These are phyloP conservation scores for Pythium plurisporium DNA, from an alignment of 352 stramenopile genomes.

Conservation along the genomic window DNA sequence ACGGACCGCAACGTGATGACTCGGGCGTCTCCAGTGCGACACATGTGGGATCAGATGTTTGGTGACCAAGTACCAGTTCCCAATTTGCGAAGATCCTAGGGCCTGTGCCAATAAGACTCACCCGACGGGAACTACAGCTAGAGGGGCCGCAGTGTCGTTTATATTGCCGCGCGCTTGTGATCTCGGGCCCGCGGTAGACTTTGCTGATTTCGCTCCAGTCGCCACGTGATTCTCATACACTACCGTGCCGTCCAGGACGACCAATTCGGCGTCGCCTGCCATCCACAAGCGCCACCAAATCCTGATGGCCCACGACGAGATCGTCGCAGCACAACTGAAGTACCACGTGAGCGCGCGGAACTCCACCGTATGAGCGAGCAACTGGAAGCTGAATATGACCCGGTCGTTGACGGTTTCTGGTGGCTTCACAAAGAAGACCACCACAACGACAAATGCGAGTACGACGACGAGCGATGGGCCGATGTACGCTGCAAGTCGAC, in stretches of 20 bases:
- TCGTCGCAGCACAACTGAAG: background rate
- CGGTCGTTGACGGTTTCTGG: background rate
- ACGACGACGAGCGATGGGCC: background rate
- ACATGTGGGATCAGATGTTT: too few relatives aligned
- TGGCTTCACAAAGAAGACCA: background rate
- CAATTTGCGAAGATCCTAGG: too few relatives aligned
- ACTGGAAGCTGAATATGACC: background rate
- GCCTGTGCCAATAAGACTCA: too few relatives aligned
- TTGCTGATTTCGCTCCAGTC: background rate
- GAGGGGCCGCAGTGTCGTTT: too few relatives aligned
- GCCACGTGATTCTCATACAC: background rate
- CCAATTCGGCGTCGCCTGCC: background rate
- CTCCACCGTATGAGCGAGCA: background rate
- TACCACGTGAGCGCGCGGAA: background rate
- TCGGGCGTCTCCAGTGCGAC: too few relatives aligned
- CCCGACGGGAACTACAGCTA: too few relatives aligned
- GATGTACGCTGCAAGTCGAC: background rate
- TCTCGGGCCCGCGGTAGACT: too few relatives aligned
- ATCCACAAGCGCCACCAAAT: conserved; percentile 6
- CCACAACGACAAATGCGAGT: background rate
- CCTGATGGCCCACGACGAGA: background rate
- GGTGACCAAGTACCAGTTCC: too few relatives aligned
- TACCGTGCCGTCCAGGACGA: conserved; percentile 2
- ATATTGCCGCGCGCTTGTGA: too few relatives aligned
- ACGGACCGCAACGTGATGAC: too few relatives aligned